Percentiles rank a stretch among this genome's conserved stretches.
These are phyloP conservation scores for Macadamia tetraphylla DNA, from an alignment of 164 flowering plant species.

Conservation along the genomic window DNA sequence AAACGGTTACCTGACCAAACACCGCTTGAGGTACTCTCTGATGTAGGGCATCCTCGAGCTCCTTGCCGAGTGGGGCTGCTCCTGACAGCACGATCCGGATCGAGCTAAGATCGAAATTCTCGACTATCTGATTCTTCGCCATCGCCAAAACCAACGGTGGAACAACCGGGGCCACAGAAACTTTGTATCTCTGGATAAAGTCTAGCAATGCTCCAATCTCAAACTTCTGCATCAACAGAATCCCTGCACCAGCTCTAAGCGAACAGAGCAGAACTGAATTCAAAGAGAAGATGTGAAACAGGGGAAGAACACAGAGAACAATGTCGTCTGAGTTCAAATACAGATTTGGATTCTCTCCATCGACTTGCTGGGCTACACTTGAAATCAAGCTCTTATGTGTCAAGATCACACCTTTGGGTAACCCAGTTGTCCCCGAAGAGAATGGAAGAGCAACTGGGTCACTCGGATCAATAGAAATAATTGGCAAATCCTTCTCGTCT, in stretches of 20 bases:
- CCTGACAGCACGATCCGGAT: constrained; percentile 60
- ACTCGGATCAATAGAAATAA: constrained; percentile 27
- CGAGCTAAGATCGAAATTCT: constrained; percentile 48
- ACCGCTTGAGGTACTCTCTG: constrained; percentile 50
- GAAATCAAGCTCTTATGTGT: constrained; percentile 69
- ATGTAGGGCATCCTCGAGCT: constrained; percentile 53
- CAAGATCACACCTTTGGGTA: constrained; percentile 74
- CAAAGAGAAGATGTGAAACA: constrained; percentile 73
- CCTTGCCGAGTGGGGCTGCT: constrained; percentile 80
- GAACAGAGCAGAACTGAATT: constrained; percentile 53
- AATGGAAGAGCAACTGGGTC: constrained; percentile 70
- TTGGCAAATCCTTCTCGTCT: constrained; percentile 34
- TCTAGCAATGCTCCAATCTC: constrained; percentile 57
- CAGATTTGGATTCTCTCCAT: constrained; percentile 79
- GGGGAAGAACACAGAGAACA: constrained; percentile 71
- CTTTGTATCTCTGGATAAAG: constrained; percentile 42
- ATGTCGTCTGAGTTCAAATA: constrained; percentile 45
- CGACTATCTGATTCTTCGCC: constrained; percentile 56
- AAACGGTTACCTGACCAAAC: constrained; percentile 51
- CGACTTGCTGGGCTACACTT: constrained; percentile 76
- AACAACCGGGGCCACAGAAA: constrained; percentile 59
- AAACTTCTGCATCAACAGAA: constrained; percentile 67
- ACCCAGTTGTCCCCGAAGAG: constrained; percentile 87
- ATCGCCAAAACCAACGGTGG: constrained; percentile 79
- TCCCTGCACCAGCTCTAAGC: constrained; percentile 51